Evolutionary conservation across 2,329 filamentous ascomycete genomes (phyloP), one percentile per base, ranked within the genome.

Genomic region (Kalaharituber pfeilii): DNA sequence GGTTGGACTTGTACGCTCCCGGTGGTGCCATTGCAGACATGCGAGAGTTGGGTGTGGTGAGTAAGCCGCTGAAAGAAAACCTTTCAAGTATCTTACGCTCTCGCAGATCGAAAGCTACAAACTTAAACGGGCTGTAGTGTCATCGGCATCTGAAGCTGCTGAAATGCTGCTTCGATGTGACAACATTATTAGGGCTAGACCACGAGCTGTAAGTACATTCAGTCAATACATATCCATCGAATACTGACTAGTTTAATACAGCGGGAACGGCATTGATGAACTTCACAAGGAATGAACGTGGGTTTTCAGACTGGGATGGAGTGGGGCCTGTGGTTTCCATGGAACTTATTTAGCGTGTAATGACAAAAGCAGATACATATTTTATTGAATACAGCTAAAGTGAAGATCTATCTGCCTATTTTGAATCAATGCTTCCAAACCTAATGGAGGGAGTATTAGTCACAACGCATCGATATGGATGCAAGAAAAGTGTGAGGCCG

Each of bases 41-140:
- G 91, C 79, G 89, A 53, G 86, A 98, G 65, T 68, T 94, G 49
- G 91, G 91, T 45, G 88, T 98, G 26, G 61, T 63, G 56, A 56
- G 59, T 57, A 42, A 18, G 18, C 26, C 24, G 25, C 50, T 39
- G 27, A 44, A 50, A 42, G 36, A 20, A n/a, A n/a, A 29, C 27
- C 7, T 18, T 25, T 26, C n/a, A 3, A 18, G 26, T 50, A 50
- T 3, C 11, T 26, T 33, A 13, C 9, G 2, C 28, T 29, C 56
- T 20, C 49, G n/a, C 39, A 58, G 62, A 83, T 98, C 62, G 91
- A 98, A 73, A 94, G 86, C 69, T 96, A 95, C 76, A 98, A 98
- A 76, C 73, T 98, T 68, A 98, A 98, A 79, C 83, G 80, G 68
- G 91, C 91, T n/a, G 91, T 98, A 53, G 91, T 98, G 51, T 93